Evolutionary conservation across 129 eudicot species (phyloP), one percentile per base, ranked within the genome.

Genomic region (Artemisia annua): DNA sequence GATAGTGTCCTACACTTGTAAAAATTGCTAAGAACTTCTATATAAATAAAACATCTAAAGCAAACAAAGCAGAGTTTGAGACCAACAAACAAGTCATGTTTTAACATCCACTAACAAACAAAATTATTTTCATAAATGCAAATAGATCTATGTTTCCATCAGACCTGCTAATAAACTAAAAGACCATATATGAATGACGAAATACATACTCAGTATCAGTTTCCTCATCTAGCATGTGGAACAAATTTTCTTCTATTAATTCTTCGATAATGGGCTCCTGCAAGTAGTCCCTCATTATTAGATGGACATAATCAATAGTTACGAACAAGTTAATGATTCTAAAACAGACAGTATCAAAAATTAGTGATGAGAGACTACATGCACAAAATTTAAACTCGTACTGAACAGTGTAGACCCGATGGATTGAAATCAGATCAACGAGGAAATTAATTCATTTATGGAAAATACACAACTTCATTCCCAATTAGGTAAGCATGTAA

Each of bases 171-270:
- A 63, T 56, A 61, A 66, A 62, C 24, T 39, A 46, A 64, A 57
- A 63, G 50, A 59, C 67, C 10, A 65, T 75, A 67, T 43, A 66
- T n/a, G 61, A 66, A 61, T 30, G 22, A 67, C 15, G 43, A 76
- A 62, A 82, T 69, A 72, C 96, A 75, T 84, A 94, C 98, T 90
- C 96, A 2, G 85, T 48, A 76, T 94, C 98, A 43, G 98, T 94
- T 88, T 94, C 98, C 72, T 94, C 97, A 66, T 94, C 98, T 80
- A 94, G 84, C 98, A 94, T 84, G 71, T 81, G 93, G 85, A 94
- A 94, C 85, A 94, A 82, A 43, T 85, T 85, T 55, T 90, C 96
- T 86, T 94, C 98, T 70, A 94, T 90, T 73, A 86, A 89, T 82
- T 94, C 98, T 69, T 81, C 81, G 73, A 90, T 87, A 49, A 94